A percentile compares a stretch with the other conserved stretches of the same genome.
phyloP scores from a whole-genome alignment of 768 basidiomycete species.

The Mycena sanguinolenta region DNA sequence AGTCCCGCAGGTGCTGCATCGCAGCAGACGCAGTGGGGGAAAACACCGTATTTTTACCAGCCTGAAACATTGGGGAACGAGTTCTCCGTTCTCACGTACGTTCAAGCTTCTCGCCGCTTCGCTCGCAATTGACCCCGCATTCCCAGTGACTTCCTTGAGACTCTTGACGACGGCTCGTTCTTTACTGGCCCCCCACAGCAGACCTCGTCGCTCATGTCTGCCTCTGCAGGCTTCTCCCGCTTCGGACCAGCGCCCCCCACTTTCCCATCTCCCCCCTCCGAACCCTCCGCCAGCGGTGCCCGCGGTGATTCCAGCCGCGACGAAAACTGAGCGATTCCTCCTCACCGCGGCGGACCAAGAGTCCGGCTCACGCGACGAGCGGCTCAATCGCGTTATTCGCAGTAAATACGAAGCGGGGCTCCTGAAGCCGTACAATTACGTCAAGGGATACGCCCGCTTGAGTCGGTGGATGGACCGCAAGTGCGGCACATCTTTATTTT shows the following conservation, averaged over 20 bases:
- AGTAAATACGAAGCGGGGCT: constrained; percentile 98
- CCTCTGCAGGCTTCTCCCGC: constrained; percentile 44
- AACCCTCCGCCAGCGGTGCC: constrained; percentile 44
- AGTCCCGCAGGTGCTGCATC: constrained; percentile 37
- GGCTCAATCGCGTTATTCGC: constrained; percentile 90
- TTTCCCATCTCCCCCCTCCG: constrained; percentile 26
- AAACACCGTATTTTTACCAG: constrained; percentile 72
- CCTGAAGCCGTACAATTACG: constrained; percentile 96
- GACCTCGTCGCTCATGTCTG: constrained; percentile 63
- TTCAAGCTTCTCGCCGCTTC: constrained; percentile 29
- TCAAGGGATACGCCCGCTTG: constrained; percentile 92
- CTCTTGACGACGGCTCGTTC: constrained; percentile 87
- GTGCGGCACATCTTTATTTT: constrained; percentile 61
- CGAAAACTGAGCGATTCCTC: constrained; percentile 89
- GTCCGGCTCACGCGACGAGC: constrained; percentile 89
- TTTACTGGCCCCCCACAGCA: constrained; percentile 71
- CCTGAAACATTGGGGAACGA: constrained; percentile 85
- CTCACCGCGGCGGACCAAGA: constrained; percentile 96
- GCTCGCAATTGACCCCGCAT: constrained; percentile 20
- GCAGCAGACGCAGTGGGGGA: constrained; percentile 74
- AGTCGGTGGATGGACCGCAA: constrained; percentile 96
- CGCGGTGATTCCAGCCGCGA: constrained; percentile 77
- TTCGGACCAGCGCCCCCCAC: constrained; percentile 20
- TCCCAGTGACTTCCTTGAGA: constrained; percentile 87
- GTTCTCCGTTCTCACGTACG: constrained; percentile 84